Conservation (phyloP, 2,329 filamentous ascomycete species). For the Ophiostoma montium region DNA sequence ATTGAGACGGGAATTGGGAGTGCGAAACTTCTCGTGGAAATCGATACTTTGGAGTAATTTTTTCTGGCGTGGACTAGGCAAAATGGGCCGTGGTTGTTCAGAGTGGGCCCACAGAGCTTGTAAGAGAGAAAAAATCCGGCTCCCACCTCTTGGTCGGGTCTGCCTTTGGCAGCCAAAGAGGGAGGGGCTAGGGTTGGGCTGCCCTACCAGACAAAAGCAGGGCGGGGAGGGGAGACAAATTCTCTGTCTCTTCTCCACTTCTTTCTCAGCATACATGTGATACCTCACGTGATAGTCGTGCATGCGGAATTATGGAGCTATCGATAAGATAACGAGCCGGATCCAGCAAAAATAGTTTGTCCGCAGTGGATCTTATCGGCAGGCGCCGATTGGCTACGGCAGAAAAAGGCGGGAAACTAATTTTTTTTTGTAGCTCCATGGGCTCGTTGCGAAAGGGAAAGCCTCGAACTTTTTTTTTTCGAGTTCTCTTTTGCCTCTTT, state of each 20-base stretch:
- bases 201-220: constrained; percentile 7
- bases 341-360: constrained; percentile 6
- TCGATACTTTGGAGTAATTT: constrained; percentile 11
- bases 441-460: not conserved
- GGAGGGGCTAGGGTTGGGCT: constrained; percentile 13
- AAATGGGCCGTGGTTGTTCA: constrained; percentile 2
- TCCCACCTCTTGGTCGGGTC: not conserved
- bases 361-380: constrained; percentile 4
- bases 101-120: constrained; percentile 4
- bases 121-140: constrained; percentile 5
- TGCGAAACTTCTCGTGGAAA: constrained; percentile 9
- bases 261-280: not conserved
- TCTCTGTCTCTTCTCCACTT: not conserved
- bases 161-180: constrained; percentile 2
- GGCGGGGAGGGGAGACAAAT: not conserved
- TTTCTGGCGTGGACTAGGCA: constrained; percentile 7
- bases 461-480: constrained; percentile 8
- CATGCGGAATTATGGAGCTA: not conserved
- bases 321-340: not conserved
- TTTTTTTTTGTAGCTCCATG: constrained; percentile 9
- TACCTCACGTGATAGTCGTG: not conserved
- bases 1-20: constrained; percentile 6
- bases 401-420: constrained; percentile 11
- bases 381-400: constrained; percentile 7
- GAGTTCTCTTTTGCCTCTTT: constrained; percentile 6